Conservation (phyloP, 1,139 yeast genomes). For the Debaryomycetaceae sp. region DNA sequence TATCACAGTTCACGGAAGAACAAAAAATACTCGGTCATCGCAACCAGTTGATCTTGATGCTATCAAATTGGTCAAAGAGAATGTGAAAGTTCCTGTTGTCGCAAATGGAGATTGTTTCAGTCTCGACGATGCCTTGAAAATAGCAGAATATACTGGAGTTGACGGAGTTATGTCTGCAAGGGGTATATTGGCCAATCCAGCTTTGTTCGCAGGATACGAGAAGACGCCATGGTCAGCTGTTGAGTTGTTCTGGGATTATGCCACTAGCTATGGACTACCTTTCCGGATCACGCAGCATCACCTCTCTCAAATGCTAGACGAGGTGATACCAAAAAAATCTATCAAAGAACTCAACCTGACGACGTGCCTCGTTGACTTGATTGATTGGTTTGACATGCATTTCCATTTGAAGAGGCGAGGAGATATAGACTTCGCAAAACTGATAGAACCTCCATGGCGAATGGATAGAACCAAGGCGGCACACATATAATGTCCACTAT, state of each 20-base stretch:
- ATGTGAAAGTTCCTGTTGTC: slow-evolving; percentile 73
- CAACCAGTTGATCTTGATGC: slow-evolving; percentile 83
- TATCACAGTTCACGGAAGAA: slow-evolving; percentile 91
- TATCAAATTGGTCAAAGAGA: slow-evolving; percentile 59
- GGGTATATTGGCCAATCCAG: slow-evolving; percentile 84
- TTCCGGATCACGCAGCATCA: slow-evolving; percentile 85
- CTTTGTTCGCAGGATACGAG: slow-evolving; percentile 69
- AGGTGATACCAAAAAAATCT: slow-evolving; percentile 50
- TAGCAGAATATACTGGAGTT: slow-evolving; percentile 65
- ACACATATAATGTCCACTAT: slow-evolving; percentile 2
- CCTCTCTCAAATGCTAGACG: slow-evolving; percentile 77
- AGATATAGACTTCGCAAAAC: slow-evolving; percentile 67
- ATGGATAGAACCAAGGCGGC: slow-evolving; percentile 2
- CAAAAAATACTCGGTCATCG: slow-evolving; percentile 79
- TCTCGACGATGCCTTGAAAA: slow-evolving; percentile 56
- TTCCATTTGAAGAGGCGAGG: slow-evolving; percentile 64
- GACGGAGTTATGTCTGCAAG: slow-evolving; percentile 97
- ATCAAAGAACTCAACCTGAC: slow-evolving; percentile 65
- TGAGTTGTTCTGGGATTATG: slow-evolving; percentile 77
- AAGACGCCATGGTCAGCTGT: slow-evolving; percentile 88
- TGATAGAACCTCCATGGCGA: slow-evolving; percentile 54
- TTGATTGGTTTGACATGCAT: slow-evolving; percentile 77
- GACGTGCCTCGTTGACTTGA: slow-evolving; percentile 54
- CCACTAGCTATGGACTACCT: slow-evolving; percentile 79
- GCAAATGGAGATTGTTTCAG: slow-evolving; percentile 94